Evolutionary conservation across 495 filamentous ascomycete species (phyloP), one percentile per base, ranked within the genome.

Genomic region (Apiosordaria backusii): DNA sequence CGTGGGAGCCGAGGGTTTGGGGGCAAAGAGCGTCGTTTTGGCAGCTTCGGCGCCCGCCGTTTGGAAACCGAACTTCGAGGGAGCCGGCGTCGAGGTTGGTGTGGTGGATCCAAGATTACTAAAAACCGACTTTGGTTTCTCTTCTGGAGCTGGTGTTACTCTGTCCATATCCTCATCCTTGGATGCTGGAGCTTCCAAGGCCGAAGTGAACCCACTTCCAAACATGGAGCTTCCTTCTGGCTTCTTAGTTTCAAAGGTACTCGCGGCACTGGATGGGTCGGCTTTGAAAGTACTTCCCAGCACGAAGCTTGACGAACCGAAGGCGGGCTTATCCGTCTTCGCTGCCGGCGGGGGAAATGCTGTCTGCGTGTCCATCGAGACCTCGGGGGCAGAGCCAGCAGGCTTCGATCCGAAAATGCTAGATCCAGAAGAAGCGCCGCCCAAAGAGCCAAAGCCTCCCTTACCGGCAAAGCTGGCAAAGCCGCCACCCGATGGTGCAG

Each of bases 221-320:
- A 92, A 90, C 63, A 86, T 76, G 26, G 80, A 84, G 18, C 71
- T 77, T 40, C 74, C 73, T 59, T 72, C 65, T 16, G 78, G 78
- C 15, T 75, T 68, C 21, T 83, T 76, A 50, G 85, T 84, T 10
- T 86, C 81, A 21, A 76, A 76, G 68, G 89, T 87, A 67, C 89
- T 87, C 59, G 84, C 85, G 24, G 84, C 84, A 61, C 82, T 79
- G 21, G 69, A 59, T 9, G 83, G 83, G 72, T 96, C 93, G 27
- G 82, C 82, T 75, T 95, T 92, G 78, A 97, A 97, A 16, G 87
- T 89, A 54, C 89, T 90, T 2, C 85, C 88, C 22, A 97, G 82
- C 24, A 87, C 86, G 74, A 97, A 97, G 0, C 84, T 82, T 61
- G 80, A 78, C 40, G 81, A 73, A 18, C 88, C 86, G 73, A 92